Evolutionary conservation across 768 basidiomycete species (phyloP), one percentile per base, ranked within the genome.

Genomic region (Tulasnella sp.): DNA sequence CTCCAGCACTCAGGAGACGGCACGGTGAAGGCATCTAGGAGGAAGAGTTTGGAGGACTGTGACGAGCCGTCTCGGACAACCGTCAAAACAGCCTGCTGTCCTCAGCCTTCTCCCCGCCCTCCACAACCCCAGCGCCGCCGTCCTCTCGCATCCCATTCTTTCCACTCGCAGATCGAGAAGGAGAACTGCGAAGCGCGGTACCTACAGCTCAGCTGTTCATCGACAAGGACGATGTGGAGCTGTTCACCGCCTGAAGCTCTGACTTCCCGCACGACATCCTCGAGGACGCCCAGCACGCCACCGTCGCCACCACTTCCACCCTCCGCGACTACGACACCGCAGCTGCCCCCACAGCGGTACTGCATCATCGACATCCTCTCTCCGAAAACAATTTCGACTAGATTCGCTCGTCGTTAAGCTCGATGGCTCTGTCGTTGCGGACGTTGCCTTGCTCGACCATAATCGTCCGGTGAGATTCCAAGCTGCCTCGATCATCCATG

Each of bases 381-480:
- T 80, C n/a, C 70, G 75, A 79, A 95, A 95, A 83, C 88, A 35
- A 35, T 35, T 95, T 35, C 35, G 35, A 5, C 35, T 5, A 5
- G 35, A 35, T 5, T 35, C 35, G 5, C 35, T 35, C 35, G 35
- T 35, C 11, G 83, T 93, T 23, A 74, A 40, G 40, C 86, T 90
- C 23, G 86, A 88, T 0, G 86, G 35, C 35, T 86, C 10, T 90
- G 85, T 96, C 29, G 87, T 97, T 20, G 86, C 96, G 6, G 96
- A 35, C 35, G 35, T 35, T 35, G 35, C 35, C 35, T 2, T 2
- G 5, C 35, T 35, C 2, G 35, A 97, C 82, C 97, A 97, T 83
- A 96, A 98, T 83, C 96, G 97, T 85, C 84, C 96, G 82, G 96
- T 95, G 83, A 82, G 26, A 20, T 9, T 77, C 29, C 37, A 37